Evolutionary conservation across 2,329 filamentous ascomycete species (phyloP), one percentile per base, ranked within the genome.

Genomic region (Dactylellina drechsleri): DNA sequence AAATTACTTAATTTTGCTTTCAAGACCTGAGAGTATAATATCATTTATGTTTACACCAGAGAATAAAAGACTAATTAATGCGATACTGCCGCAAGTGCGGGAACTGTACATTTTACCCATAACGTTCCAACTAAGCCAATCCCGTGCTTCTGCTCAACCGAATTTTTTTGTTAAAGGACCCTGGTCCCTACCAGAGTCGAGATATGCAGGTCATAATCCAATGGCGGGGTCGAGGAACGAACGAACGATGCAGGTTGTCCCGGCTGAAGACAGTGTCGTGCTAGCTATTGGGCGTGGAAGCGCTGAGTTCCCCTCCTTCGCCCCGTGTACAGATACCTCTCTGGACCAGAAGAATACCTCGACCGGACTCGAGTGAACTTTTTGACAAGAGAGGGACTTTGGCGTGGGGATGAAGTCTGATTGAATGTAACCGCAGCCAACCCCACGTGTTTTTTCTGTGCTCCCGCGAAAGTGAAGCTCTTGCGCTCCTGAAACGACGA

Each of bases 101-200:
- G 10, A 36, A 1, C 31, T 36, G 31, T 36, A 8, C 31, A 7
- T 36, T 36, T 36, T 36, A 36, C 5, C 6, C 10, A 36, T 36
- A 36, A 36, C 31, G 10, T 8, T 36, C 2, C 23, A 23, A 23
- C 23, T 4, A 23, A 23, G 23, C 23, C 23, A 23, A 23, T 23
- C 23, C 23, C 23, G 23, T 23, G 23, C 23, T 23, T 4, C 23
- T 36, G 31, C 6, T 7, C 31, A 36, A 36, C 5, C 10, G 31
- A 10, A 36, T 10, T 7, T 36, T 36, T 36, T 7, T n/a, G 15
- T 47, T 47, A 18, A 10, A n/a, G 12, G 16, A 65, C 67, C 67
- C 67, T 23, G 67, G 67, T 54, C 67, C 67, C 26, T 72, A 72
- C 67, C 12, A 28, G 23, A 72, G 67, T 56, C 47, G 54, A 58